These are phyloP conservation scores for Lippia alba DNA, from an alignment of 305 asterid species.

Conservation along the genomic window DNA sequence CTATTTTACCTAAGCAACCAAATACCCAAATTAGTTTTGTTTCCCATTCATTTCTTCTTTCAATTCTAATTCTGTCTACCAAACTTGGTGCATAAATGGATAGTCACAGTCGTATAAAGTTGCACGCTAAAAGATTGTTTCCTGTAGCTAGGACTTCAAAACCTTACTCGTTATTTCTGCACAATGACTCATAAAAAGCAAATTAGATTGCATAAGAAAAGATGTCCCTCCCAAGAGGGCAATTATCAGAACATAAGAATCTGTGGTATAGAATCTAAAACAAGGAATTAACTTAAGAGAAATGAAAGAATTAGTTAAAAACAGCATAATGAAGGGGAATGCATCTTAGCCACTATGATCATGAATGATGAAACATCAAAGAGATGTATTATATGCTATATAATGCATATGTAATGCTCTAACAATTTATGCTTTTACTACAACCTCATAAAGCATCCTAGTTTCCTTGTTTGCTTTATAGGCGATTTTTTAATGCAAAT, in stretches of 20 bases:
- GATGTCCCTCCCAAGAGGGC: neutral
- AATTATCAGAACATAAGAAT: neutral
- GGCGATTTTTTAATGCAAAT: no score
- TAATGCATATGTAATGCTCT: no score
- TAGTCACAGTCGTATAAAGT: no score
- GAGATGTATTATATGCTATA: no score
- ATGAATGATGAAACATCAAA: neutral
- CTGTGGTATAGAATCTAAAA: neutral
- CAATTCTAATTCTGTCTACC: neutral
- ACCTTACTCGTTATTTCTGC: neutral
- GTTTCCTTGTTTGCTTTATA: no score
- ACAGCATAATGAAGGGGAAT: neutral
- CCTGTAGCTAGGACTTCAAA: no score
- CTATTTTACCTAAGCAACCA: no score
- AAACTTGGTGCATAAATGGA: neutral
- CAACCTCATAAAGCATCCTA: no score
- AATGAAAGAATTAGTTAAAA: neutral
- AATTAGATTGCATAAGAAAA: neutral
- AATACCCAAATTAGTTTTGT: no score
- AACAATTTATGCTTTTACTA: no score
- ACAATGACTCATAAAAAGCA: neutral
- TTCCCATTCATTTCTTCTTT: neutral
- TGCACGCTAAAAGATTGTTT: no score
- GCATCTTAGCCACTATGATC: neutral
- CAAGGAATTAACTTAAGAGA: neutral